These are phyloP conservation scores for Hydnomerulius pinastri DNA, from an alignment of 768 basidiomycete genomes.

Conservation along the genomic window DNA sequence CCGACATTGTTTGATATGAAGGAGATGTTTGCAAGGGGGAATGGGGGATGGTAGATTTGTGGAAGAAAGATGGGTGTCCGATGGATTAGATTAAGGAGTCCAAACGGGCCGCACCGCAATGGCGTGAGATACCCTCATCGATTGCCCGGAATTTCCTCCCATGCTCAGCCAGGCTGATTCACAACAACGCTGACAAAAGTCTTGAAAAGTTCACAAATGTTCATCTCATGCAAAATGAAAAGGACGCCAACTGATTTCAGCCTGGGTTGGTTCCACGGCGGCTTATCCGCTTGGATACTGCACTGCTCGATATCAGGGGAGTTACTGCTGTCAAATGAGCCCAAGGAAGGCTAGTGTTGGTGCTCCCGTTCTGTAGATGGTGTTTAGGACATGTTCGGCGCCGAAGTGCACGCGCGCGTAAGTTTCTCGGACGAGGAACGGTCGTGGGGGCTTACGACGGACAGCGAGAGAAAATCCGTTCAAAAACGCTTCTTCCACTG, in stretches of 20 bases:
- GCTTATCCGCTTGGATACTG: background rate
- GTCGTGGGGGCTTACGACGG: slow-evolving; percentile 8
- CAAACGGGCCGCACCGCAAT: background rate
- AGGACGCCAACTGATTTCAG: background rate
- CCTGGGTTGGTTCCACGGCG: background rate
- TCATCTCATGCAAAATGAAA: background rate
- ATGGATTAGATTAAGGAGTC: slow-evolving; percentile 30
- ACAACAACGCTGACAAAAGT: slow-evolving; percentile 2
- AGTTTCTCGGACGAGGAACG: background rate
- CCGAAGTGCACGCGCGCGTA: background rate
- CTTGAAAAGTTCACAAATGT: background rate
- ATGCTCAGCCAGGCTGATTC: slow-evolving; percentile 11
- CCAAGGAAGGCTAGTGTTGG: background rate
- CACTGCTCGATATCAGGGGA: background rate
- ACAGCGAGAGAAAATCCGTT: slow-evolving; percentile 17
- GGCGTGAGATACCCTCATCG: slow-evolving; percentile 21
- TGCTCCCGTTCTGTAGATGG: background rate
- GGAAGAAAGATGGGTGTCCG: slow-evolving; percentile 32
- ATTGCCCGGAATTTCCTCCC: slow-evolving; percentile 12
- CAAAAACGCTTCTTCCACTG: slow-evolving; percentile 6
- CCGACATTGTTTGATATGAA: slow-evolving; percentile 41
- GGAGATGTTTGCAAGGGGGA: slow-evolving; percentile 37
- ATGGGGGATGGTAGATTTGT: slow-evolving; percentile 34
- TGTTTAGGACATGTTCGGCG: background rate
- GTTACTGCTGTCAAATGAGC: background rate